Base-by-base conservation (phyloP, 352 stramenopile genomes). In the Globisporangium echinulatum region DNA sequence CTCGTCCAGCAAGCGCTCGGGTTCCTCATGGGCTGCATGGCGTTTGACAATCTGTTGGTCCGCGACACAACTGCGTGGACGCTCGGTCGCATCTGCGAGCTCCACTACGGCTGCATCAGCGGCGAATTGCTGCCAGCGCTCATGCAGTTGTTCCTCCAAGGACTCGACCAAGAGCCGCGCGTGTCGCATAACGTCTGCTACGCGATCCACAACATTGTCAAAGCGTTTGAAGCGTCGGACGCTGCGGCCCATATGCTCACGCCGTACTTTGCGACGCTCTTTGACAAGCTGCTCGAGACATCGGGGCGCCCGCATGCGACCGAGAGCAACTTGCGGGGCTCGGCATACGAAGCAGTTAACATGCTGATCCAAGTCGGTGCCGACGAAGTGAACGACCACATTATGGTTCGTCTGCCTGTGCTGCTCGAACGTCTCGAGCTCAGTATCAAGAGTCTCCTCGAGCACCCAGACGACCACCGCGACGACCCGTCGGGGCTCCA, bases 41-140 rank as follows among this genome's bases (percentile, higher is more conserved):
- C 98, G 47, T 91, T 94, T 55, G 74, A 88, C 63, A 74, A 93
- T 72, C 85, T 93, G 55, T 75, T 98, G 36, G 96, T 99, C 39
- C 92, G 96, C 49, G 96, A 99, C 63, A 98, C 96, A 36, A 96
- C 95, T n/a, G 94, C 94, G 8, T 99, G 96, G 92, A 98, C 93
- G 7, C 82, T 99, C 44, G 93, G 90, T 4, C 82, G 89, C 50
- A 98, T 99, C 60, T 99, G 95, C 65, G 89, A 98, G 64, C 69
- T 98, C 15, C 94, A 99, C 74, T 90, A 92, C 19, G 68, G 75
- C 49, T 93, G 77, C 57, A 96, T 98, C 54, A 92, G 91, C 19
- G 70, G 76, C 7, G 87, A 98, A 51, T 92, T 96, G 60, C 85
- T 98, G 56, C 88, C 87, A 15, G 69, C 70, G 11, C 64, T 98